Conservation (phyloP, 2,329 filamentous ascomycete species). For the Pyrenochaeta sp. region DNA sequence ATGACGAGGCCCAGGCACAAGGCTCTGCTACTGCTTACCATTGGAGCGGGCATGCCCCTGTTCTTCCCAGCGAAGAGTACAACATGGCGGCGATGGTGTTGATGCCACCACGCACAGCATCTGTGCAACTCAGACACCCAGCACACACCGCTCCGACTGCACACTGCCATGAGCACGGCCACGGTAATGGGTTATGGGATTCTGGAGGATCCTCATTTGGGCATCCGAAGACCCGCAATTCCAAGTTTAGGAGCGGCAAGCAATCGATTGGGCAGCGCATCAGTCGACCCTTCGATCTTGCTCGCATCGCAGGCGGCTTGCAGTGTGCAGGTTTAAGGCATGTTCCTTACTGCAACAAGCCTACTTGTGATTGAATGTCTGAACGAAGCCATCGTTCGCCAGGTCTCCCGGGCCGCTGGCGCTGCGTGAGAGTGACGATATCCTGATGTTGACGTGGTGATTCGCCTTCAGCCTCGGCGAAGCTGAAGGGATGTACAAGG, state of each 20-base stretch:
- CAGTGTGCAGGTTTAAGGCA: conserved; percentile 2
- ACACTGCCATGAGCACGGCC: conserved; percentile 24
- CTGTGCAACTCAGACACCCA: conserved; percentile 34
- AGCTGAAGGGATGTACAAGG: conserved; percentile 1
- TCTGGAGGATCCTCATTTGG: conserved; percentile 9
- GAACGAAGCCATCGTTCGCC: neutral
- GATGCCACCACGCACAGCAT: conserved; percentile 41
- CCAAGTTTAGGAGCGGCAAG: conserved; percentile 26
- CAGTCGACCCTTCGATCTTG: conserved; percentile 15
- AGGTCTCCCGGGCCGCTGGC: conserved; percentile 7
- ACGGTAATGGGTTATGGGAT: conserved; percentile 27
- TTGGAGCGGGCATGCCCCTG: conserved; percentile 20
- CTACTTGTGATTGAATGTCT: neutral
- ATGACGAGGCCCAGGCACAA: conserved; percentile 29
- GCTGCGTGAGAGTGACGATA: conserved; percentile 1
- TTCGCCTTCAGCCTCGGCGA: conserved; percentile 10
- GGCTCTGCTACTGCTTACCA: conserved; percentile 9
- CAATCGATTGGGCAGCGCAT: conserved; percentile 31
- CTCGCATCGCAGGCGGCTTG: conserved; percentile 19
- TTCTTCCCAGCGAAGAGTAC: conserved; percentile 20
- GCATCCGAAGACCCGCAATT: conserved; percentile 15
- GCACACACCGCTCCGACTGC: conserved; percentile 42
- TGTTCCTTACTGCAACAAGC: conserved; percentile 7
- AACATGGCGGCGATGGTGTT: conserved; percentile 36
- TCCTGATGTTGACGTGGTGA: conserved; percentile 7